A percentile compares a stretch with the other conserved stretches of the same genome.
Conservation (phyloP, 768 basidiomycete genomes). For the Boletus rufocinnamomeus region DNA sequence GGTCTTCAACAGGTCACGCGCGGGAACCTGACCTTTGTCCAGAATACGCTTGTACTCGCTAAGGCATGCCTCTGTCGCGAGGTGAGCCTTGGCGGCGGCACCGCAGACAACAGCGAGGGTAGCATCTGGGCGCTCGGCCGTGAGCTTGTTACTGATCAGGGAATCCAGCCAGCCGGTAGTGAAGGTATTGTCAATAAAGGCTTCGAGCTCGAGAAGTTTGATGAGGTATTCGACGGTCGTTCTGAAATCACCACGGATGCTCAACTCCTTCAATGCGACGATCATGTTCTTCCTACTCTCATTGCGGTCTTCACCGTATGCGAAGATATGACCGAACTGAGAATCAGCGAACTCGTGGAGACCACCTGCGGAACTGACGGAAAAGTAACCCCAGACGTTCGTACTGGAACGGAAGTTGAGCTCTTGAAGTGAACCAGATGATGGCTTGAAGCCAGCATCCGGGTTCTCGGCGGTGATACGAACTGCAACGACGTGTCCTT, state of each 20-base stretch:
- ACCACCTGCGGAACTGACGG: slow-evolving; percentile 92
- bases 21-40: slow-evolving; percentile 97
- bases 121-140: slow-evolving; percentile 92
- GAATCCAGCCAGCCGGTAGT: slow-evolving; percentile 99
- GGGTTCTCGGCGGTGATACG: slow-evolving; percentile 99
- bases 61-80: slow-evolving; percentile 88
- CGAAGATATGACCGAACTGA: slow-evolving; percentile 99
- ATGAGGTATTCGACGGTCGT: slow-evolving; percentile 99
- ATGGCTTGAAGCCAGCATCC: slow-evolving; percentile 99
- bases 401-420: slow-evolving; percentile 99
- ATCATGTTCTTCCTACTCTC: slow-evolving; percentile 99
- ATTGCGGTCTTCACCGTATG: slow-evolving; percentile 93
- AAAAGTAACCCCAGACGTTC: slow-evolving; percentile 99
- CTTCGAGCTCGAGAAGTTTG: slow-evolving; percentile 93
- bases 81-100: slow-evolving; percentile 91
- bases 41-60: slow-evolving; percentile 92
- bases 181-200: slow-evolving; percentile 96
- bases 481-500: slow-evolving; percentile 98
- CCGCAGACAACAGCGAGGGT: slow-evolving; percentile 95
- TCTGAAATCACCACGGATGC: slow-evolving; percentile 98
- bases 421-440: slow-evolving; percentile 94
- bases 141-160: slow-evolving; percentile 94
- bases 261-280: slow-evolving; percentile 95
- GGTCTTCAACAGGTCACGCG: slow-evolving; percentile 92
- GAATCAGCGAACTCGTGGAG: slow-evolving; percentile 99